phyloP scores from a whole-genome alignment of 2,329 filamentous ascomycete genomes.

The Truncatella angustata region DNA sequence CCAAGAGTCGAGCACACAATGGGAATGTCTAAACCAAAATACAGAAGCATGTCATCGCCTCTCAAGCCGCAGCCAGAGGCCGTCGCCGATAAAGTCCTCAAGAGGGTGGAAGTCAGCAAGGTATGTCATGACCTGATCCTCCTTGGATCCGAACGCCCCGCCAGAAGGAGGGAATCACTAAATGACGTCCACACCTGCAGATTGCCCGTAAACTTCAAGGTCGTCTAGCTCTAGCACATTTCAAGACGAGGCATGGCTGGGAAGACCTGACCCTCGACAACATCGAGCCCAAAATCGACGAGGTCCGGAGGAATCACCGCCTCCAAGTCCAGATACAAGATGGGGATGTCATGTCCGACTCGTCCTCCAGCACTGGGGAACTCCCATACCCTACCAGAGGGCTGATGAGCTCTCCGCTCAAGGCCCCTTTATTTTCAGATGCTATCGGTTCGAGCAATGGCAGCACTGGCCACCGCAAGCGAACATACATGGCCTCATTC shows the following conservation, averaged over 20 bases:
- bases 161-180: conserved; percentile 16
- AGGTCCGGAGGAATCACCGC: conserved; percentile 72
- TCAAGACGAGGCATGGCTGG: conserved; percentile 96
- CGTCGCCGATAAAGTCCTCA: conserved; percentile 67
- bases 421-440: conserved; percentile 81
- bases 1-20: not conserved
- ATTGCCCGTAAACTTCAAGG: conserved; percentile 92
- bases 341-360: conserved; percentile 79
- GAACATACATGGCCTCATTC: conserved; percentile 59
- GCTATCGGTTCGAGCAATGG: conserved; percentile 70
- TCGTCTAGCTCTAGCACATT: conserved; percentile 90
- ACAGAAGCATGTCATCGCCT: conserved; percentile 54
- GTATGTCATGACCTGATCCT: conserved; percentile 41
- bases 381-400: conserved; percentile 65
- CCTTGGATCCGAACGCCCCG: conserved; percentile 7
- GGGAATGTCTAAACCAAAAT: conserved; percentile 23
- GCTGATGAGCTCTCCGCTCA: conserved; percentile 83
- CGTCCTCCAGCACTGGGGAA: conserved; percentile 80
- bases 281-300: conserved; percentile 81
- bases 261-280: conserved; percentile 83
- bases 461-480: conserved; percentile 64
- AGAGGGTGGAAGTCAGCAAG: conserved; percentile 73
- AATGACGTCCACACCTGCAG: conserved; percentile 44
- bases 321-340: no score
- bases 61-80: conserved; percentile 63